Percentiles rank a stretch among this genome's conserved stretches.
Evolutionary conservation across 805 yeast species (phyloP).

Genomic region (Pichia eremophila): DNA sequence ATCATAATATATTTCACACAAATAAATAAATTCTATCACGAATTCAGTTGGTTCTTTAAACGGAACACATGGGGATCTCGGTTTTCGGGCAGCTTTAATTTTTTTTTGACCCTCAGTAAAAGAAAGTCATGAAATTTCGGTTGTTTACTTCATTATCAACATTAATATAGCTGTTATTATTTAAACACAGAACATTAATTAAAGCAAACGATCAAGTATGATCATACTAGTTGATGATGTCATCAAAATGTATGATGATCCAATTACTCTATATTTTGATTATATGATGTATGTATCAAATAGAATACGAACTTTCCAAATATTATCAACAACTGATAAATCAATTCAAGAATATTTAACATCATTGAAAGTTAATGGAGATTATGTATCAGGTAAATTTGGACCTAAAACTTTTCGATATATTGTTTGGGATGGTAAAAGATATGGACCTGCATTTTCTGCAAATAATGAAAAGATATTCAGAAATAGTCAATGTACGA

Average conservation of each 20-base stretch:
- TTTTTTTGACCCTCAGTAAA: too few species aligned
- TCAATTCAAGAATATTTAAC: slow-evolving; percentile 13
- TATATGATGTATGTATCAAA: slow-evolving; percentile 8
- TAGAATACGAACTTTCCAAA: not conserved
- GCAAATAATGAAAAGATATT: slow-evolving; percentile 8
- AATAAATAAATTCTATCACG: too few species aligned
- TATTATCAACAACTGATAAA: slow-evolving; percentile 4
- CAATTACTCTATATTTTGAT: slow-evolving; percentile 6
- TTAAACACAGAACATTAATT: too few species aligned
- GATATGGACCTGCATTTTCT: slow-evolving; percentile 17
- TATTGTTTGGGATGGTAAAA: slow-evolving; percentile 8
- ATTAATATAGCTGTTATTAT: too few species aligned
- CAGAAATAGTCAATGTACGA: not conserved
- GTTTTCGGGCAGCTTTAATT: too few species aligned
- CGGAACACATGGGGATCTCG: too few species aligned
- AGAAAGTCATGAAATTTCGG: too few species aligned
- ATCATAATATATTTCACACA: too few species aligned
- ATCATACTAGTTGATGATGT: slow-evolving; percentile 10
- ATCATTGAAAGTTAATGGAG: slow-evolving; percentile 11
- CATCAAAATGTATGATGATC: slow-evolving; percentile 8
- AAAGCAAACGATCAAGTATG: not conserved
- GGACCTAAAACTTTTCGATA: slow-evolving; percentile 15
- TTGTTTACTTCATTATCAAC: not conserved
- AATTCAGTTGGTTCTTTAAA: too few species aligned
- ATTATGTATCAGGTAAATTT: slow-evolving; percentile 19